Base-by-base conservation (phyloP, 2,329 filamentous ascomycete genomes). In the Dothideomycetes sp. region DNA sequence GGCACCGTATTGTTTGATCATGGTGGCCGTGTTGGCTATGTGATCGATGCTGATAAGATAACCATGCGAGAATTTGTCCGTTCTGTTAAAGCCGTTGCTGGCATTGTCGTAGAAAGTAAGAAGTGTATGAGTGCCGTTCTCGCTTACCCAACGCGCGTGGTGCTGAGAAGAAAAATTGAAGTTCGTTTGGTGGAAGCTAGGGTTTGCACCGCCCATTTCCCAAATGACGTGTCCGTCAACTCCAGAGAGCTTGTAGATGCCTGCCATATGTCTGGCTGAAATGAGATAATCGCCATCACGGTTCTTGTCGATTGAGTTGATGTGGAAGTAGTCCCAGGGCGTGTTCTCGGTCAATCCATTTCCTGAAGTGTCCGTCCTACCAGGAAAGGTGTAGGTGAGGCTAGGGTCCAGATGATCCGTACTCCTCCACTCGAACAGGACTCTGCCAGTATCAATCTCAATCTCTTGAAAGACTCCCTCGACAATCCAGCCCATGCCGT, bases 351-450 rank as follows among this genome's bases (percentile, higher is more conserved):
- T 57, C 42, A 70, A 50, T 16, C 68, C 70, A 22, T 67, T 64
- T n/a, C 69, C 69, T 20, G 66, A 59, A 1, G 58, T 62, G 43
- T 62, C 60, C 3, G 59, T 62, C 20, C 63, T 60, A 17, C 54
- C 56, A 5, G 68, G 65, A 43, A 59, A 58, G 24, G 67, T 70
- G 56, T 67, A 58, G 53, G 53, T 60, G 61, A 69, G 64, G 28
- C 65, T 61, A 1, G 70, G 71, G 30, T 64, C 60, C n/a, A 75
- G 61, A 53, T 77, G 70, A 43, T 76, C 71, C 8, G 77, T 56
- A 47, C 69, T 71, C 20, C 64, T 65, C 75, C 74, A 78, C 48
- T 78, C 73, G 47, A 78, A 78, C 9, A 77, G 46, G 3, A 78
- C 54, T 28, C 68, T 60, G 2, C 73, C 72, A 3, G 70, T 76